Evolutionary conservation across 164 flowering plant genomes (phyloP).

Genomic region (Kalanchoe fedtschenkoi): DNA sequence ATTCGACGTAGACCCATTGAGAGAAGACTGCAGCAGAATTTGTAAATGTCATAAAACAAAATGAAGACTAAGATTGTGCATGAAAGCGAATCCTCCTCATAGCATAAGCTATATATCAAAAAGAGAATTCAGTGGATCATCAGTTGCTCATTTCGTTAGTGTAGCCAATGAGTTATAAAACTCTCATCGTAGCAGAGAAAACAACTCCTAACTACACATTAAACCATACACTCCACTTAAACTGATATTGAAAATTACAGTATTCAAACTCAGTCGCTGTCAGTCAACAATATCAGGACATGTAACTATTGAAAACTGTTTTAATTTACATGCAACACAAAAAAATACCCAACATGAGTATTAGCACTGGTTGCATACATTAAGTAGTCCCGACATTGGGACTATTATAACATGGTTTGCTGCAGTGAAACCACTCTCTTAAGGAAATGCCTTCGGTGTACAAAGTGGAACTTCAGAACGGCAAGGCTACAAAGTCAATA

Average conservation of each 20-base stretch:
- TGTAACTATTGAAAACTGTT: background rate
- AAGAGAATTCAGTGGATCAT: too few species aligned
- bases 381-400: conserved; percentile 45
- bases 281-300: background rate
- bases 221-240: too few species aligned
- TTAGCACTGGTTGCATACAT: conserved; percentile 24
- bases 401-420: conserved; percentile 13
- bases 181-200: too few species aligned
- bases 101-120: background rate
- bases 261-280: too few species aligned
- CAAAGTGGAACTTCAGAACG: background rate
- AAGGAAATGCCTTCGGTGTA: conserved; percentile 22
- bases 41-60: background rate
- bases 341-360: background rate
- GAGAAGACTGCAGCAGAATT: conserved; percentile 42
- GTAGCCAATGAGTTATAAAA: background rate
- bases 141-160: too few species aligned
- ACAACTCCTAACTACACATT: too few species aligned
- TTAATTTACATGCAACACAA: background rate
- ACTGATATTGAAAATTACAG: too few species aligned
- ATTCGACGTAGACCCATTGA: conserved; percentile 64
- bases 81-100: too few species aligned
- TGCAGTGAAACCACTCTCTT: background rate
- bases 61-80: background rate
- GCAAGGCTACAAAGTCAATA: background rate